These are phyloP conservation scores for Centrapalus pauciflorus DNA, from an alignment of 129 eudicot species.

Conservation along the genomic window DNA sequence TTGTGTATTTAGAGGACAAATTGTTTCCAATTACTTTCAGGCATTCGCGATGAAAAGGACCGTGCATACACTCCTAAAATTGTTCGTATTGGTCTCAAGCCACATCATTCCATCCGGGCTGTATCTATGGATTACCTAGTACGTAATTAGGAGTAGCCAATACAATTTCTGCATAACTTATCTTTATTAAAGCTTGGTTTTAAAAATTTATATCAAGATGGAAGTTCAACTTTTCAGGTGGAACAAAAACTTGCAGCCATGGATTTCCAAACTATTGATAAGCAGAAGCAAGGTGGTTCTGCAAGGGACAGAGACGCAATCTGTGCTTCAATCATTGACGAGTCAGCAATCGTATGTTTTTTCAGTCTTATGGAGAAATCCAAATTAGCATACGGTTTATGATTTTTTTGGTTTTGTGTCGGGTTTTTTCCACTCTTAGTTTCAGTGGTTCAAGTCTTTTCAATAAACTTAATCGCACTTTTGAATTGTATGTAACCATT, in stretches of 20 bases:
- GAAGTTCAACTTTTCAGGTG: slow-evolving; percentile 50
- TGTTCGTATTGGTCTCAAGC: slow-evolving; percentile 91
- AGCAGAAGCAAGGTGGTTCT: slow-evolving; percentile 78
- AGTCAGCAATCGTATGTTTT: slow-evolving; percentile 80
- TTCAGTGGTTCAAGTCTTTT: slow-evolving; percentile 84
- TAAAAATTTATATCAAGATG: not conserved
- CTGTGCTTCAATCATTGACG: slow-evolving; percentile 88
- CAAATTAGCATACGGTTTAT: not conserved
- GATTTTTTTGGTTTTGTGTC: slow-evolving; percentile 25
- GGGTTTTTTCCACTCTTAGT: slow-evolving; percentile 99
- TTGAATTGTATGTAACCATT: no score
- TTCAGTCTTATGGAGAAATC: slow-evolving; percentile 8
- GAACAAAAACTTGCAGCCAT: slow-evolving; percentile 82
- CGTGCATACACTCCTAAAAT: slow-evolving; percentile 78
- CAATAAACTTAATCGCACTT: slow-evolving; percentile 63
- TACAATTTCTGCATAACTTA: not conserved
- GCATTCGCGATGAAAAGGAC: slow-evolving; percentile 91
- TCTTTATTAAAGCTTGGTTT: no score
- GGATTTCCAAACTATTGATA: slow-evolving; percentile 75
- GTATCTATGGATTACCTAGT: slow-evolving; percentile 97
- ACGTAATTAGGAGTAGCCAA: slow-evolving; percentile 12
- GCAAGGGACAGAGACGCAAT: slow-evolving; percentile 73
- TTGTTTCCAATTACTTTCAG: slow-evolving; percentile 43
- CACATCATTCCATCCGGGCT: slow-evolving; percentile 84
- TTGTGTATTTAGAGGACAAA: not conserved